These are phyloP conservation scores for Mesembryanthemum crystallinum DNA, from an alignment of 148 eudicot genomes.

Conservation along the genomic window DNA sequence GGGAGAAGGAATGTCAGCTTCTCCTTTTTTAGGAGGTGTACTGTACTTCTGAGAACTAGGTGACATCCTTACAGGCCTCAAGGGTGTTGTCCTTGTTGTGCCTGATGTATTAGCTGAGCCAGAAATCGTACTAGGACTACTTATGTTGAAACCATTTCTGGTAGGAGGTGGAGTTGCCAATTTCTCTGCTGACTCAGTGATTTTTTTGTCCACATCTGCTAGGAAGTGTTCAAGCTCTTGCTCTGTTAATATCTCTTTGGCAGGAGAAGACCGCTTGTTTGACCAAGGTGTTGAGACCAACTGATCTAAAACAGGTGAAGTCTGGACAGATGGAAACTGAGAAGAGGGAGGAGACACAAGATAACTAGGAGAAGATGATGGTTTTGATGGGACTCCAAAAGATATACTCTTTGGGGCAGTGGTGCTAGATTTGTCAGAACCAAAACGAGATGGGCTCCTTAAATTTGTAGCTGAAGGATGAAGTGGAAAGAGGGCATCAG, in stretches of 20 bases:
- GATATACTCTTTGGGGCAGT: slow-evolving; percentile 48
- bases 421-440: slow-evolving; percentile 52
- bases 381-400: slow-evolving; percentile 56
- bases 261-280: slow-evolving; percentile 57
- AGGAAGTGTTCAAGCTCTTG: slow-evolving; percentile 76
- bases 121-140: slow-evolving; percentile 60
- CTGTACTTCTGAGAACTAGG: slow-evolving; percentile 88
- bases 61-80: slow-evolving; percentile 92
- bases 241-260: slow-evolving; percentile 70
- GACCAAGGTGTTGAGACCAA: slow-evolving; percentile 75
- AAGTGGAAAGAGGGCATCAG: slow-evolving; percentile 70
- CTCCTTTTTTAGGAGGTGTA: slow-evolving; percentile 95
- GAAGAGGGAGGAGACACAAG: slow-evolving; percentile 55
- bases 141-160: slow-evolving; percentile 54
- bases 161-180: slow-evolving; percentile 75
- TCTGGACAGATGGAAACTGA: slow-evolving; percentile 46
- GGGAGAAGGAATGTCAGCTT: slow-evolving; percentile 79
- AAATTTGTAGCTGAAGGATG: slow-evolving; percentile 53
- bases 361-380: slow-evolving; percentile 64
- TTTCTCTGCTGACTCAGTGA: slow-evolving; percentile 71
- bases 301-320: slow-evolving; percentile 57
- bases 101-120: slow-evolving; percentile 71
- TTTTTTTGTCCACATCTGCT: slow-evolving; percentile 75
- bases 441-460: slow-evolving; percentile 42
- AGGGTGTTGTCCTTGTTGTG: slow-evolving; percentile 79